Evolutionary conservation across 768 basidiomycete genomes (phyloP), one percentile per base, ranked within the genome.

Genomic region (Kondoa malvinella): DNA sequence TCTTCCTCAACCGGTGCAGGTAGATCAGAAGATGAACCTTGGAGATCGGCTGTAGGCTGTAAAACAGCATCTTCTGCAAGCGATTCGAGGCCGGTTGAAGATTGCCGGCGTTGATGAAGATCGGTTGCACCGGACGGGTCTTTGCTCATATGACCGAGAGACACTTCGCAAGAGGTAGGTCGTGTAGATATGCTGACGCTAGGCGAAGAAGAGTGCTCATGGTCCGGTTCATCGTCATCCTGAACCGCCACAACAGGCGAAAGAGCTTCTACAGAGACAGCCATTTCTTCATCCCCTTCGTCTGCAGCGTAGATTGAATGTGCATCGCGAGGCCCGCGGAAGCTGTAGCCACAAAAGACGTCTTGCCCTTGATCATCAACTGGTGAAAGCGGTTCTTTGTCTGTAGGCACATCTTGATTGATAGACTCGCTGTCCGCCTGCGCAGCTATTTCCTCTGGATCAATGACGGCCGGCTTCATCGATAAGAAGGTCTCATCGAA

Each of bases 401-500:
- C 71, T 57, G 40, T 50, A 50, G 40, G 40, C 8, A 8, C 40
- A 21, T 67, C 68, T 27, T 71, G 67, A 4, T 73, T 72, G 16
- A 72, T 64, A 21, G 75, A 73, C 14, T 69, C 67, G 14, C 68
- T 70, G 12, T 66, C 70, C 4, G 83, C 81, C 2, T 59, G 69
- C 57, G 85, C 86, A 73, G 83, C 81, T 69, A 81, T 82, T 64
- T 87, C 87, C n/a, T 62, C 67, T 16, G 73, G 77, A 30, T 74
- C 73, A 71, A 92, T 88, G 70, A 97, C 84, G 61, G 88, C 86
- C 27, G 92, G 89, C 71, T 87, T 86, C 88, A 97, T 94, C 75
- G 88, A 88, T 68, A 97, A 82, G 84, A 95, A 97, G 56, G 89
- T 86, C 70, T 92, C 89, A 77, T 97, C 94, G 77, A 97, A 99